Base-by-base conservation (phyloP, 1,284 basidiomycete species). In the Coniferiporia sulphurascens region DNA sequence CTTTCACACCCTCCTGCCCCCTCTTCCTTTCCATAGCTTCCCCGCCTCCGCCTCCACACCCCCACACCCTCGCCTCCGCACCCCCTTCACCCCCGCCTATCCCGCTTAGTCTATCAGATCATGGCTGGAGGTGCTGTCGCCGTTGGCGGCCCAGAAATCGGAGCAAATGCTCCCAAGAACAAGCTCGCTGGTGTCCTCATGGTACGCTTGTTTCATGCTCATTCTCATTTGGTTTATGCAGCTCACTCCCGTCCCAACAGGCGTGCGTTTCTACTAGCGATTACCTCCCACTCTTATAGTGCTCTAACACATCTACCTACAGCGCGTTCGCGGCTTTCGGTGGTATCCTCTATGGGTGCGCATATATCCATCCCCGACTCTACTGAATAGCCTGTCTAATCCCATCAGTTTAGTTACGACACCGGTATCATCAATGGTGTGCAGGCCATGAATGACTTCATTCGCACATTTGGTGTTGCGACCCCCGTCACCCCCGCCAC, bases 291-390 rank as follows among this genome's bases (percentile, higher is more conserved):
- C 15, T 27, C 19, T 21, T n/a, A 41, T 9, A 27, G 27, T 27
- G 27, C 27, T 27, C 27, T 27, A 55, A 13, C 36, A 21, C 10
- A 12, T 41, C 41, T 56, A 71, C n/a, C 66, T 60, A 71, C 49
- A 77, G 78, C 64, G 74, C 77, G 58, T 93, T 94, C 68, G 91
- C 91, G 50, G 87, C 90, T 58, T 93, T 94, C 70, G 92, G 86
- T 71, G 91, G 91, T 78, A 90, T 94, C 73, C 86, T 95, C 67
- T 95, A 80, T 71, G 80, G 82, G 27, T 27, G 27, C 27, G 27
- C 27, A 27, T 27, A 27, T 27, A 27, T 5, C 27, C 27, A 27
- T 2, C 27, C 27, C 27, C 5, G 27, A 27, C 27, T 27, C 27
- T 5, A 27, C 27, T 27, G 27, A 27, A 27, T 27, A 27, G 27